Conservation (phyloP, 2,329 filamentous ascomycete genomes). For the Nothophoma quercina region DNA sequence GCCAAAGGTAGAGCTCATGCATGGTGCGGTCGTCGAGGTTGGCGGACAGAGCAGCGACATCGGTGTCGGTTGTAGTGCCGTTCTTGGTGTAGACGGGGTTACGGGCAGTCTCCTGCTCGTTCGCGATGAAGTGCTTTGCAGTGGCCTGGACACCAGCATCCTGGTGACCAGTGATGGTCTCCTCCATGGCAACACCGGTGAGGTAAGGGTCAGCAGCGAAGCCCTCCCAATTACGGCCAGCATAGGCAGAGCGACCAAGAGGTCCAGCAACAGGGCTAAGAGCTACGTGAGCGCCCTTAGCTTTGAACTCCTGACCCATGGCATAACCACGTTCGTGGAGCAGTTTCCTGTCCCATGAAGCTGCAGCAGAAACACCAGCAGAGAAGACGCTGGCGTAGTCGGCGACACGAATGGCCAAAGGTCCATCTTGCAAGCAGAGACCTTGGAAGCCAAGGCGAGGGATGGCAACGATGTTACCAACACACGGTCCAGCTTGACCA, state of each 20-base stretch:
- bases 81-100: constrained; percentile 62
- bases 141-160: constrained; percentile 53
- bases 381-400: constrained; percentile 50
- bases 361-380: constrained; percentile 48
- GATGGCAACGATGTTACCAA: constrained; percentile 56
- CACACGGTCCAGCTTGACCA: constrained; percentile 61
- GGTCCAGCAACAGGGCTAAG: constrained; percentile 61
- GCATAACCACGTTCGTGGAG: constrained; percentile 48
- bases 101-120: constrained; percentile 65
- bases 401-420: constrained; percentile 46
- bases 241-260: constrained; percentile 51
- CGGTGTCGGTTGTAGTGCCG: constrained; percentile 55
- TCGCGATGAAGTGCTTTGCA: constrained; percentile 64
- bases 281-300: constrained; percentile 51
- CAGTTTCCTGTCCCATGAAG: constrained; percentile 51
- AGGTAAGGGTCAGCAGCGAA: constrained; percentile 55
- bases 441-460: constrained; percentile 50
- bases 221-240: constrained; percentile 57
- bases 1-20: constrained; percentile 72
- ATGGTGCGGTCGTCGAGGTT: constrained; percentile 72
- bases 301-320: constrained; percentile 48
- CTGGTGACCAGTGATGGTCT: constrained; percentile 52
- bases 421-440: constrained; percentile 52
- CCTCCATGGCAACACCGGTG: constrained; percentile 50
- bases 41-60: constrained; percentile 63